Evolutionary conservation across 768 basidiomycete species (phyloP).

Genomic region (Krasilnikovozyma curviuscula): DNA sequence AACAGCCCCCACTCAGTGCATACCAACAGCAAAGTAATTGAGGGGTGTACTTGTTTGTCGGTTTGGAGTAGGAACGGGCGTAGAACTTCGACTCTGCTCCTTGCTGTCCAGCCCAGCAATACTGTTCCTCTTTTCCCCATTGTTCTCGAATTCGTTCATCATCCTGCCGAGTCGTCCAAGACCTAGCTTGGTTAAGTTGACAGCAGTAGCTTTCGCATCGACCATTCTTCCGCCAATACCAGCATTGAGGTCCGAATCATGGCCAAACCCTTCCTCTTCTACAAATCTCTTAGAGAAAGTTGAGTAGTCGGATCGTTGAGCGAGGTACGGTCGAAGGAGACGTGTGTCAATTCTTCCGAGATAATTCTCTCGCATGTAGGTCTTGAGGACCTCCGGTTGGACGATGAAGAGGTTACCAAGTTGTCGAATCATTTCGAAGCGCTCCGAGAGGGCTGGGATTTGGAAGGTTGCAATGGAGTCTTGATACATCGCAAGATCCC

Average conservation of each 20-base stretch:
- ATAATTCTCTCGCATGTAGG: constrained; percentile 76
- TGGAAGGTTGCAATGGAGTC: constrained; percentile 67
- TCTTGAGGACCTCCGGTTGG: constrained; percentile 79
- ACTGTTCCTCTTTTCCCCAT: too few relatives aligned
- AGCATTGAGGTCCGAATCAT: too few relatives aligned
- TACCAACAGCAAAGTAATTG: too few relatives aligned
- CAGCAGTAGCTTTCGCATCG: not conserved
- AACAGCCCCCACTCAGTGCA: too few relatives aligned
- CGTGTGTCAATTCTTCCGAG: constrained; percentile 75
- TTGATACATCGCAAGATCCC: constrained; percentile 92
- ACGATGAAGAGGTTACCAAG: constrained; percentile 94
- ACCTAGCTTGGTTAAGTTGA: not conserved
- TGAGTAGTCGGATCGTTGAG: constrained; percentile 75
- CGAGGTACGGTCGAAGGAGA: constrained; percentile 74
- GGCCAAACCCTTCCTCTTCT: constrained; percentile 10
- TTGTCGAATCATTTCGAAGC: constrained; percentile 94
- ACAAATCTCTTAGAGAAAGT: constrained; percentile 5
- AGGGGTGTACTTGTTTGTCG: too few relatives aligned
- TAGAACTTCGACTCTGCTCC: too few relatives aligned
- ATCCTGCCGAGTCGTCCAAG: not conserved
- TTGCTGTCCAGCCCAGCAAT: too few relatives aligned
- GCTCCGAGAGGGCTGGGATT: constrained; percentile 67
- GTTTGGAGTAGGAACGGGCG: too few relatives aligned
- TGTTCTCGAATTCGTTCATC: constrained; percentile 1
- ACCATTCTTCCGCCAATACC: too few relatives aligned